Base-by-base conservation (phyloP, 441 rosid genomes). In the Pelargonium fulgidum region DNA sequence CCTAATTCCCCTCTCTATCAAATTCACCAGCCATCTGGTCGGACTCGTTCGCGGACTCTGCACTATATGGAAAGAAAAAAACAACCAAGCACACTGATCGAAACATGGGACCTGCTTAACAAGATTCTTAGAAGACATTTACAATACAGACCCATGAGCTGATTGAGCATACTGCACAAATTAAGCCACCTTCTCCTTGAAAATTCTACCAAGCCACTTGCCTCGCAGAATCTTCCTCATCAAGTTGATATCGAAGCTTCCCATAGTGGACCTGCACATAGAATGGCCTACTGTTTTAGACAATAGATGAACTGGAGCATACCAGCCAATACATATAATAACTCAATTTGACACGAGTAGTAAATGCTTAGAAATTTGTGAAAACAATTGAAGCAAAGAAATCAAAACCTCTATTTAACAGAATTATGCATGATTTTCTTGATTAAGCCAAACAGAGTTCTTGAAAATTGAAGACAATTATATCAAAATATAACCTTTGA, bases 31-130 rank as follows among this genome's bases (percentile, higher is more conserved):
- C 76, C 68, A 73, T 79, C 84, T 24, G 64, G 72, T 63, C 68
- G 75, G 45, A 62, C 73, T 69, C 68, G 59, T 61, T 64, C 52
- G 70, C 78, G 74, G 67, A 78, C 75, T 77, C 74, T 66, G 82
- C 73, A 76, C 79, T 71, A 71, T 64, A 75, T 62, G 68, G 68
- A 66, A 67, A 71, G 67, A 74, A 70, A 75, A 61, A 13, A 74
- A n/a, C 82, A 85, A 79, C 75, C 82, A 71, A 79, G 75, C 89
- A 85, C 89, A 83, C 83, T 42, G 76, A 79, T 68, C 73, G 80
- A 80, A 70, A 81, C 72, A 73, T 67, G 64, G 33, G 58, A 77
- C 71, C 81, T 62, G 75, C 81, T 72, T 78, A 66, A 64, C 78
- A 75, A 71, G 73, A 78, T 68, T 67, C 73, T 62, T 48, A 6